Base-by-base conservation (phyloP, 2,329 filamentous ascomycete species). In the Fusarium camptoceras region DNA sequence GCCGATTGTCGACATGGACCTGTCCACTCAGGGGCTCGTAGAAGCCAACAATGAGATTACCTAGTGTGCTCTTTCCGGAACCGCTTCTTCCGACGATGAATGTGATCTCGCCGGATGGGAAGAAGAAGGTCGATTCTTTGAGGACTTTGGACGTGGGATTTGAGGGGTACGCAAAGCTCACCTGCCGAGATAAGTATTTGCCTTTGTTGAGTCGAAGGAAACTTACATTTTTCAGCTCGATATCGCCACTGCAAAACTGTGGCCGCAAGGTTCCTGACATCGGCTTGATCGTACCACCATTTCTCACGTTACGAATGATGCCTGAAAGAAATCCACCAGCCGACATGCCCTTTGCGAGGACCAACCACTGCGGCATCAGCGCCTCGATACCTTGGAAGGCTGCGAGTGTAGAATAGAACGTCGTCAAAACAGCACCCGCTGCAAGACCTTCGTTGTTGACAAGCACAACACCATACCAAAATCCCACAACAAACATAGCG, bases 51-150 rank as follows among this genome's bases (percentile, higher is more conserved):
- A 98, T 84, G 1, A 98, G 84, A 75, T 93, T 94, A 2, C 91
- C 90, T 2, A 98, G 76, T 0, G 95, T 98, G 72, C 94, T 97
- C 78, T 98, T 98, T 0, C 95, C 95, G 3, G 93, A 97, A 1
- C 96, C 96, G 75, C 94, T 97, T 73, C 86, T 87, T 0, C 95
- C 96, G 51, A 98, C 88, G 4, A 98, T 84, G 75, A 96, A 98
- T 0, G 90, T 93, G 5, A 91, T 89, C 66, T 92, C 84, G 0
- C 92, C 91, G 0, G 91, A 85, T 0, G 89, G 87, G 60, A 98
- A 95, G 69, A 85, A 87, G 65, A 98, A 86, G 0, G 85, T 89
- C 0, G 88, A 87, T 9, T 86, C 81, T 2, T 86, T 80, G 12
- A 98, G 83, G 3, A 91, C 89, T 0, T 80, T 76, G 20, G 86